Conservation (phyloP, 805 yeast species). For the Metschnikowia vanudenii region DNA sequence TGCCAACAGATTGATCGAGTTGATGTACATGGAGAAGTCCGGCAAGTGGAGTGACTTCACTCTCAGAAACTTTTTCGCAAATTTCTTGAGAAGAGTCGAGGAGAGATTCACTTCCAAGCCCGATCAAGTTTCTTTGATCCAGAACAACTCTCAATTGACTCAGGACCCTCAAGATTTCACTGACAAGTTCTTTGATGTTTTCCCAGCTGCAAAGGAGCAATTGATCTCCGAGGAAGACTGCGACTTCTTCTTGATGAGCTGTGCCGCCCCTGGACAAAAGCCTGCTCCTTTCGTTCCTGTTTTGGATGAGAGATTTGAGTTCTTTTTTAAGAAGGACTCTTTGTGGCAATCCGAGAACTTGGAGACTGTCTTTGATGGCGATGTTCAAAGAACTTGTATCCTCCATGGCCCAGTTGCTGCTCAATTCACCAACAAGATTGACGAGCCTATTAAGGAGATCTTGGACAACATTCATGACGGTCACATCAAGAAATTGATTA, state of each 20-base stretch:
- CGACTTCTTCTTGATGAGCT: constrained; percentile 83
- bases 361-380: constrained; percentile 93
- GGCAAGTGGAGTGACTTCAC: constrained; percentile 84
- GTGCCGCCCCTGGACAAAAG: constrained; percentile 83
- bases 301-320: constrained; percentile 89
- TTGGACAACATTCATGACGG: constrained; percentile 88
- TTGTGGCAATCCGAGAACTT: constrained; percentile 98
- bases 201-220: constrained; percentile 75
- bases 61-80: constrained; percentile 83
- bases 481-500: constrained; percentile 68
- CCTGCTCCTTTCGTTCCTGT: constrained; percentile 98
- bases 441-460: constrained; percentile 91
- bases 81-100: constrained; percentile 88
- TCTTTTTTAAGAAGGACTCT: constrained; percentile 97
- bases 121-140: constrained; percentile 64
- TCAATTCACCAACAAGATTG: constrained; percentile 77
- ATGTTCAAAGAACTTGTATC: constrained; percentile 98
- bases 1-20: constrained; percentile 80
- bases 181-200: constrained; percentile 59
- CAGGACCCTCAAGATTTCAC: constrained; percentile 58
- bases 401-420: constrained; percentile 99
- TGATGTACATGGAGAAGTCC: constrained; percentile 79
- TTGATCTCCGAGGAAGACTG: constrained; percentile 92
- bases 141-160: constrained; percentile 66
- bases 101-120: constrained; percentile 77